A percentile compares a stretch with the other conserved stretches of the same genome.
Conservation (phyloP, 495 filamentous ascomycete genomes). For the Talaromyces trachyspermus region DNA sequence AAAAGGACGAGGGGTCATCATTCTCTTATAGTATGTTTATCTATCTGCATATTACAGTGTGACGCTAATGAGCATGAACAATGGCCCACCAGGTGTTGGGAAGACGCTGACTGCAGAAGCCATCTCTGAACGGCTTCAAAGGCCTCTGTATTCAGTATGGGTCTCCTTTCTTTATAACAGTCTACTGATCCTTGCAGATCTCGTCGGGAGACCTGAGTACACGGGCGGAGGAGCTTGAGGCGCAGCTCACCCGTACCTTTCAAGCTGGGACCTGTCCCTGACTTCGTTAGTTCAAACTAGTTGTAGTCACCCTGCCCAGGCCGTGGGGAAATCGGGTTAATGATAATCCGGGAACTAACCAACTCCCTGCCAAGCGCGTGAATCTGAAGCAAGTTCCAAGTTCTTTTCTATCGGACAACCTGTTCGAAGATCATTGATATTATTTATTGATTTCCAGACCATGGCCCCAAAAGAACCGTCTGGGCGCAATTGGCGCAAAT, state of each 20-base stretch:
- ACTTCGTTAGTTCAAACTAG: too few species aligned
- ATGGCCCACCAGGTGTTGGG: constrained; percentile 33
- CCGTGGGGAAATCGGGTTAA: too few species aligned
- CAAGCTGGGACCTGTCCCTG: too few species aligned
- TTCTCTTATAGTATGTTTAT: constrained; percentile 19
- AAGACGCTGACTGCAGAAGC: constrained; percentile 38
- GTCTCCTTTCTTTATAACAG: background rate
- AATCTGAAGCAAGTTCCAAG: too few species aligned
- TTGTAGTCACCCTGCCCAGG: too few species aligned
- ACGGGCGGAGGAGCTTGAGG: constrained; percentile 4
- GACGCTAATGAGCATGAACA: constrained; percentile 40
- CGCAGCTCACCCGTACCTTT: constrained; percentile 2
- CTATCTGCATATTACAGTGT: background rate
- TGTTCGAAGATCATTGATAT: too few species aligned
- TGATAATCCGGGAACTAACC: too few species aligned
- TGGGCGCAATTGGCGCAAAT: too few species aligned
- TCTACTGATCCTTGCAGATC: constrained; percentile 2
- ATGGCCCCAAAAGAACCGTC: too few species aligned
- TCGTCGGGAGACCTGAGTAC: constrained; percentile 4
- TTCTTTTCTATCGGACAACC: too few species aligned
- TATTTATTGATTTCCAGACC: too few species aligned
- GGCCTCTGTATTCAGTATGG: constrained; percentile 19
- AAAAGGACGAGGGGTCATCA: constrained; percentile 30
- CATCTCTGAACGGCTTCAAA: constrained; percentile 24
- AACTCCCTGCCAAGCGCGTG: too few species aligned